These are phyloP conservation scores for Eucalyptus sp. DNA, from an alignment of 345 rosid species.

Conservation along the genomic window DNA sequence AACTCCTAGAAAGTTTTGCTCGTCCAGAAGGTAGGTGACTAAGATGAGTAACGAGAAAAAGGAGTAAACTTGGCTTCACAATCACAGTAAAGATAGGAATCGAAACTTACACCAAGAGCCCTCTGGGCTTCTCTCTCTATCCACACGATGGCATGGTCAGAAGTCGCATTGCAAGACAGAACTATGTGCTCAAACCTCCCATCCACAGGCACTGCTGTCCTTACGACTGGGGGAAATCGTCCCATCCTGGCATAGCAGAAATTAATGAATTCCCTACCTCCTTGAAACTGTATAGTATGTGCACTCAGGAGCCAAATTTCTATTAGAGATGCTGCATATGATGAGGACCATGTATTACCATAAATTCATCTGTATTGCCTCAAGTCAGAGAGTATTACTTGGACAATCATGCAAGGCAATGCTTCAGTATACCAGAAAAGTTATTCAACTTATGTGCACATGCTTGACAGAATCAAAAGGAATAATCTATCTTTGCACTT, in stretches of 20 bases:
- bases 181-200: conserved; percentile 97
- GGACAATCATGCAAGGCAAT: neutral
- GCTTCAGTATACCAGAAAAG: neutral
- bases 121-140: conserved; percentile 76
- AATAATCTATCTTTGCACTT: neutral
- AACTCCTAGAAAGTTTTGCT: neutral
- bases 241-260: conserved; percentile 42
- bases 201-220: conserved; percentile 89
- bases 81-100: neutral
- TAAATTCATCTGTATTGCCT: neutral
- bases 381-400: neutral
- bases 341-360: neutral
- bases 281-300: neutral
- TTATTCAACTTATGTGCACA: neutral
- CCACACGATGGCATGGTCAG: conserved; percentile 93
- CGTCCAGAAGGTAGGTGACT: neutral
- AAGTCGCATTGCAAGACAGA: conserved; percentile 88
- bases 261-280: neutral
- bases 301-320: neutral
- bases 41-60: neutral
- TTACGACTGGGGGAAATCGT: conserved; percentile 81
- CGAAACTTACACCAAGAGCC: conserved; percentile 56
- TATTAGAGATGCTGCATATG: neutral
- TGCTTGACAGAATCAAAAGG: neutral
- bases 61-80: neutral